Conservation (phyloP, 768 basidiomycete genomes). For the Panellus pusillus region DNA sequence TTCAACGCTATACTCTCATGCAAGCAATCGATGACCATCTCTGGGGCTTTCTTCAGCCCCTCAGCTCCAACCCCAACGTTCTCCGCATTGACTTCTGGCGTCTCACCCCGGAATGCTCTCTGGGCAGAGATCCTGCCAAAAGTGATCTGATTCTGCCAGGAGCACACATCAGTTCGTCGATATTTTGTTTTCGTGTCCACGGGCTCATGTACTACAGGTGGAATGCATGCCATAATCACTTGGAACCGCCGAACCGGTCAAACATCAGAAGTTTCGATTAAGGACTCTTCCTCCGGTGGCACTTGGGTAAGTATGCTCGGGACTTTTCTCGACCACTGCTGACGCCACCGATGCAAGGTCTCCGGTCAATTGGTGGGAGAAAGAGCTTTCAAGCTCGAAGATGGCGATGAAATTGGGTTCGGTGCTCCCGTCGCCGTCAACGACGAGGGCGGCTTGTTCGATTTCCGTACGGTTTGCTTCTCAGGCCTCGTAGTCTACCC, state of each 20-base stretch:
- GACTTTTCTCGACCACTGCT: background rate
- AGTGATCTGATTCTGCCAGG: slow-evolving; percentile 15
- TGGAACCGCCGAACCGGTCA: slow-evolving; percentile 12
- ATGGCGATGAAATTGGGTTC: slow-evolving; percentile 12
- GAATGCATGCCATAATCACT: slow-evolving; percentile 4
- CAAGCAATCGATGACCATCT: slow-evolving; percentile 6
- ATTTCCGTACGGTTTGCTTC: slow-evolving; percentile 6
- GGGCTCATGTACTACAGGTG: slow-evolving; percentile 4
- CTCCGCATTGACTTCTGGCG: slow-evolving; percentile 19
- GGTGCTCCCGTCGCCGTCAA: slow-evolving; percentile 8
- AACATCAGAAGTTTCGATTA: background rate
- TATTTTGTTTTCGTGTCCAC: background rate
- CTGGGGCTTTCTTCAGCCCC: slow-evolving; percentile 14
- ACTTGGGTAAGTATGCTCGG: slow-evolving; percentile 9
- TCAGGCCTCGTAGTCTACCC: background rate
- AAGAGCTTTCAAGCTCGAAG: background rate
- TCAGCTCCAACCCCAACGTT: background rate
- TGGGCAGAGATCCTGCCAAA: slow-evolving; percentile 6
- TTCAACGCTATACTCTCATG: background rate
- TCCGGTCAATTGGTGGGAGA: background rate
- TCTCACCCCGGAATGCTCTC: background rate
- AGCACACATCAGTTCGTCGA: slow-evolving; percentile 8
- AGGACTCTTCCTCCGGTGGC: slow-evolving; percentile 7
- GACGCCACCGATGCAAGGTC: background rate
- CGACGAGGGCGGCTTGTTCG: background rate